Conservation (phyloP, 139 green algal genomes). For the Chlamydomonas sp. region DNA sequence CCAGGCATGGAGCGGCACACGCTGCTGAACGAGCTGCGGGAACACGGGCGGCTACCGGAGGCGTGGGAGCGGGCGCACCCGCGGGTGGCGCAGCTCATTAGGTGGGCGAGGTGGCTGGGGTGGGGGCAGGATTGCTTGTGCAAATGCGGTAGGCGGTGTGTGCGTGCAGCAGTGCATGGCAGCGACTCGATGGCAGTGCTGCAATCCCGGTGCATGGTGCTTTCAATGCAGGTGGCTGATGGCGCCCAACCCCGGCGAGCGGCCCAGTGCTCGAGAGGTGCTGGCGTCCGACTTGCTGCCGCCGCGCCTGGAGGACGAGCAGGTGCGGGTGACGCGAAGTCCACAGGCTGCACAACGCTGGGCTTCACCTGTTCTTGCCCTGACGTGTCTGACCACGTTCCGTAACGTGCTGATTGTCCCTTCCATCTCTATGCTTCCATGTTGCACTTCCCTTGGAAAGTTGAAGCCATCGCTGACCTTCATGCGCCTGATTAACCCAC, state of each 20-base stretch:
- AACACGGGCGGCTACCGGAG: slow-evolving; percentile 67
- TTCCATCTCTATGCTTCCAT: too few relatives aligned
- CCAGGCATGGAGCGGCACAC: slow-evolving; percentile 85
- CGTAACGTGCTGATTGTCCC: too few relatives aligned
- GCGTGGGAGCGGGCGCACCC: slow-evolving; percentile 73
- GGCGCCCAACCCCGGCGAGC: slow-evolving; percentile 71
- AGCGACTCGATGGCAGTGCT: background rate
- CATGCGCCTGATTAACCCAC: background rate
- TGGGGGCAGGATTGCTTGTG: background rate
- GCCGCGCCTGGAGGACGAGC: slow-evolving; percentile 84
- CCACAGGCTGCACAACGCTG: background rate
- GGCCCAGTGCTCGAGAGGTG: slow-evolving; percentile 80
- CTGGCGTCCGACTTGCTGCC: slow-evolving; percentile 86
- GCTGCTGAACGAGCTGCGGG: slow-evolving; percentile 79
- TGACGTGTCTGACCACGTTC: too few relatives aligned
- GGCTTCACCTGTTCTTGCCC: too few relatives aligned
- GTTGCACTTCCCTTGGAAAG: too few relatives aligned
- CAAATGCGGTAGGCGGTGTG: background rate
- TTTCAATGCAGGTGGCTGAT: slow-evolving; percentile 73
- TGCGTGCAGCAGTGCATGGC: background rate
- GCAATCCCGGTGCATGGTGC: background rate
- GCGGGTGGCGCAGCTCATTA: slow-evolving; percentile 56
- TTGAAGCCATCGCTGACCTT: too few relatives aligned
- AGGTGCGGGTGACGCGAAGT: slow-evolving; percentile 41
- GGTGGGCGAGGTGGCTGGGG: slow-evolving; percentile 25